These are phyloP conservation scores for Olyra latifolia DNA, from an alignment of 176 grass and related monocot species.

Conservation along the genomic window DNA sequence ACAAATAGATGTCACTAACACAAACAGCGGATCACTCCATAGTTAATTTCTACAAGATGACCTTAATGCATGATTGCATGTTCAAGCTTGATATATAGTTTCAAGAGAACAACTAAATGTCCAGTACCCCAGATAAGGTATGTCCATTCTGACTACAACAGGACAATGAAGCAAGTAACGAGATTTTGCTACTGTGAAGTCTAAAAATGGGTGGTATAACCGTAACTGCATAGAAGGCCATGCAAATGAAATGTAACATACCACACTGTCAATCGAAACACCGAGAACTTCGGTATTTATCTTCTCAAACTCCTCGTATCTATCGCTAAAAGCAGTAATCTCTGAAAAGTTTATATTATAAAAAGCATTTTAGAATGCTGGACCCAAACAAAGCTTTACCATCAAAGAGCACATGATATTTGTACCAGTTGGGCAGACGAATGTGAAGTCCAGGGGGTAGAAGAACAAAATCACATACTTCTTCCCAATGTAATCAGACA, in stretches of 20 bases:
- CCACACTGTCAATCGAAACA: conserved; percentile 68
- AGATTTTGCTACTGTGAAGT: not conserved
- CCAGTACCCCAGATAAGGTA: not conserved
- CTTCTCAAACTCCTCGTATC: conserved; percentile 62
- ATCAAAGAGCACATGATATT: not conserved
- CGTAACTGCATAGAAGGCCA: not conserved
- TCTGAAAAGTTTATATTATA: conserved; percentile 32
- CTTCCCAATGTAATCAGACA: conserved; percentile 71
- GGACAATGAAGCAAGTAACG: not conserved
- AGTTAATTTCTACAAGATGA: not conserved
- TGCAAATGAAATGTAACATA: conserved; percentile 29
- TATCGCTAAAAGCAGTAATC: conserved; percentile 72
- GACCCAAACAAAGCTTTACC: not conserved
- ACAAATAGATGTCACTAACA: not conserved
- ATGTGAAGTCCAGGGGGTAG: conserved; percentile 78
- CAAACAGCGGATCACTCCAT: not conserved
- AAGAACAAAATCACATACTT: conserved; percentile 80
- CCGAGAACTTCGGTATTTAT: conserved; percentile 68
- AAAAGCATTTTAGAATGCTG: not conserved
- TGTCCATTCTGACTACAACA: not conserved
- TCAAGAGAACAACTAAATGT: not conserved
- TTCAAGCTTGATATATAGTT: not conserved
- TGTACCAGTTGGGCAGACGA: conserved; percentile 63
- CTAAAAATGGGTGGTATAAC: not conserved
- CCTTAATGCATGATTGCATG: not conserved